Evolutionary conservation across 495 filamentous ascomycete species (phyloP).

Genomic region (Antarctomyces pellizariae): DNA sequence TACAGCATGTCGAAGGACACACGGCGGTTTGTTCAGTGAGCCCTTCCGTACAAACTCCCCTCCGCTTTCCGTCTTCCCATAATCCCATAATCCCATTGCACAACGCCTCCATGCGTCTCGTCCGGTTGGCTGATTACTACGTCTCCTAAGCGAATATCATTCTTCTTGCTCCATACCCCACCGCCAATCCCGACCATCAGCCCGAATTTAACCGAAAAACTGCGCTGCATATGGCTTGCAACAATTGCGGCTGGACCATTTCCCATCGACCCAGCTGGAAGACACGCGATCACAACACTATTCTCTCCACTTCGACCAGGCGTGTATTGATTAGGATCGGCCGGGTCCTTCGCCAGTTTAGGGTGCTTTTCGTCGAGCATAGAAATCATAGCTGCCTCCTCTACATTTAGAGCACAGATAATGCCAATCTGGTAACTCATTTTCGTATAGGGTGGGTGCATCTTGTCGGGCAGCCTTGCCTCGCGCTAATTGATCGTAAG

Average conservation of each 20-base stretch:
- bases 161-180: conserved; percentile 13
- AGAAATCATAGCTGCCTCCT: conserved; percentile 6
- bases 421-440: conserved; percentile 9
- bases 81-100: conserved; percentile 22
- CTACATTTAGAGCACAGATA: conserved; percentile 6
- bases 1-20: conserved; percentile 3
- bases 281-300: conserved; percentile 21
- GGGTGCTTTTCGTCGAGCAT: conserved; percentile 9
- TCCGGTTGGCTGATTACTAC: conserved; percentile 10
- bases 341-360: conserved; percentile 2
- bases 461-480: too few species aligned
- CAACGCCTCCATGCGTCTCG: conserved; percentile 14
- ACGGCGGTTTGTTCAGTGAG: conserved; percentile 15
- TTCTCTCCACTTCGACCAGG: conserved; percentile 20
- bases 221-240: conserved; percentile 14
- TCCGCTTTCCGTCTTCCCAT: conserved; percentile 3
- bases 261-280: conserved; percentile 14
- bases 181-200: conserved; percentile 21
- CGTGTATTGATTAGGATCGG: conserved; percentile 16
- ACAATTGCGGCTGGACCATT: conserved; percentile 15
- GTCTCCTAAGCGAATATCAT: conserved; percentile 9
- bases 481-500: too few species aligned
- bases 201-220: conserved; percentile 16
- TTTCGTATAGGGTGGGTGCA: too few species aligned
- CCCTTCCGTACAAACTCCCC: conserved; percentile 16